Evolutionary conservation across 805 yeast genomes (phyloP).

Genomic region (Suhomyces canberraensis): DNA sequence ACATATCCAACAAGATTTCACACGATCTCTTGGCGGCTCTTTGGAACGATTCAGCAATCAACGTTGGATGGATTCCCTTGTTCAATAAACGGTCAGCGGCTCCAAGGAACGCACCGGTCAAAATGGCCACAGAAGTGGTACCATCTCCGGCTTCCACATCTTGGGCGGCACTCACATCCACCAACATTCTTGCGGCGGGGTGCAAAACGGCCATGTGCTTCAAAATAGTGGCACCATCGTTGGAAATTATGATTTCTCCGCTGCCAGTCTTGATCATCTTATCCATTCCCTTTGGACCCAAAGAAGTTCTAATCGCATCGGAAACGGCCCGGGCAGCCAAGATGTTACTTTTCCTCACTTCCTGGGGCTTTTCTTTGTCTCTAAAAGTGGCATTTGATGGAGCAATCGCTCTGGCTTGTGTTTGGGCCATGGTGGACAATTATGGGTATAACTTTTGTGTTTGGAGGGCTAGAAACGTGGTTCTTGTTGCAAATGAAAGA

Average conservation of each 20-base stretch:
- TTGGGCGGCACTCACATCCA: conserved; percentile 95
- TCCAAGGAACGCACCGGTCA: conserved; percentile 89
- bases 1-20: conserved; percentile 80
- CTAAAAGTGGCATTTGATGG: conserved; percentile 86
- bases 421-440: conserved; percentile 2
- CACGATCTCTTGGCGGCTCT: conserved; percentile 82
- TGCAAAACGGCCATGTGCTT: conserved; percentile 98
- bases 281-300: conserved; percentile 99
- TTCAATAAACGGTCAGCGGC: conserved; percentile 90
- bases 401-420: conserved; percentile 15
- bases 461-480: neutral
- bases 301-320: conserved; percentile 89
- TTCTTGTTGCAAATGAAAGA: neutral
- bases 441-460: neutral
- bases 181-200: conserved; percentile 97
- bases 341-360: conserved; percentile 84
- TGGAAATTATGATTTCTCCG: conserved; percentile 92
- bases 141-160: conserved; percentile 99
- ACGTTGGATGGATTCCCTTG: conserved; percentile 93
- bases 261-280: conserved; percentile 94
- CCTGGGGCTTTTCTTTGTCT: conserved; percentile 93
- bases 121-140: conserved; percentile 93
- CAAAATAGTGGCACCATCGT: conserved; percentile 96
- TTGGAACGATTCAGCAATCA: conserved; percentile 90
- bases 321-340: conserved; percentile 93